Base-by-base conservation (phyloP, 345 rosid species). In the Arabidopsis suecica region DNA sequence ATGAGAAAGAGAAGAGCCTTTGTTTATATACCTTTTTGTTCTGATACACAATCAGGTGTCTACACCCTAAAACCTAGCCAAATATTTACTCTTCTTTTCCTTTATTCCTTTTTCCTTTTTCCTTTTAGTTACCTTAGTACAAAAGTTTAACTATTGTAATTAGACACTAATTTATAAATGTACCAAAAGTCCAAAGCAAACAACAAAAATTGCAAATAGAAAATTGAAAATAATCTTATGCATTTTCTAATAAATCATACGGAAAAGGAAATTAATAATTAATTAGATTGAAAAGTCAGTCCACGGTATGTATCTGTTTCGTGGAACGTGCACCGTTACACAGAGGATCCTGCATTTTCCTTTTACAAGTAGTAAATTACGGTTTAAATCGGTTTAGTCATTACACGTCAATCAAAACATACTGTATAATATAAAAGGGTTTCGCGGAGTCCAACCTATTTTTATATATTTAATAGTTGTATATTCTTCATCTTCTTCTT, bases 401-500 rank as follows among this genome's bases (percentile, higher is more conserved):
- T 28, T 28, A 28, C 32, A 28, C 32, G 32, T 28, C 32, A 28
- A 0, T 28, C 4, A 28, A 28, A 48, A 70, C 48, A 55, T 54
- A 68, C 18, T 16, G 18, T 16, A 16, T 16, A 16, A 16, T 61
- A 18, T 22, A 61, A 3, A 53, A 61, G 3, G 36, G 3, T 47
- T 65, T 67, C 53, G 36, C 49, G 53, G 45, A 53, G 36, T 69
- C 80, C 65, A 61, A 76, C 56, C 68, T 9, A 57, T 16, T 4
- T 58, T 22, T 50, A 4, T 28, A 16, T 47, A n/a, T 48, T 65
- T 10, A 2, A 34, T 13, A 34, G 48, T 22, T 5, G 32, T 20
- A 7, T 76, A 28, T 53, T 61, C 10, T 20, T 56, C 49, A 10
- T 62, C 68, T 45, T 47, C 44, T 51, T 36, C 75, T n/a, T 30